Base-by-base conservation (phyloP, 495 filamentous ascomycete species). In the Neurospora tetrasperma region DNA sequence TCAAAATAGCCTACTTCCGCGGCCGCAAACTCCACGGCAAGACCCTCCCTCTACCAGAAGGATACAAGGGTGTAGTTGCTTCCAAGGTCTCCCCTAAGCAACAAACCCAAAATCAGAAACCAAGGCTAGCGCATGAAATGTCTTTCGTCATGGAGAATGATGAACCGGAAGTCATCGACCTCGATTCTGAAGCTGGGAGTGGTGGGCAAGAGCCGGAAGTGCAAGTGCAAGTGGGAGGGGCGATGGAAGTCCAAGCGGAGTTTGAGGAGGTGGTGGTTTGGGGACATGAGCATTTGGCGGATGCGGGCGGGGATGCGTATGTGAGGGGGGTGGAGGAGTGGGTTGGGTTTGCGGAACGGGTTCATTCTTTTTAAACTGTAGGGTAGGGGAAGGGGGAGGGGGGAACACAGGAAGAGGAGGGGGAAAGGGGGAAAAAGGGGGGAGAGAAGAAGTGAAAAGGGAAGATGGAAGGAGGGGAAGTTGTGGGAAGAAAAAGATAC, bases 231-330 rank as follows among this genome's bases (percentile, higher is more conserved):
- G 88, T 2, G 84, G 87, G 20, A 86, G 88, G 3, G 84, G 87
- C n/a, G 27, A 89, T 91, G 76, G 75, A 90, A 35, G 82, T 90
- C 2, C 87, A 92, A 75, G 87, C 89, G 59, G 83, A 85, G n/a
- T 98, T 98, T 79, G 88, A 94, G 16, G 86, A 92, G 27, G 78
- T 97, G 59, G 80, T 93, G 16, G 86, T 97, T 31, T 98, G 95
- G 95, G 91, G 87, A 0, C 96, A 98, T 82, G 91, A 91, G 75
- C 76, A 78, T 4, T 70, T 83, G 70, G 83, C 81, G 10, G 86
- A 88, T 54, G 81, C 79, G 5, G 79, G 69, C 8, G 80, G 77
- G 8, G 89, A 92, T 82, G 82, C 82, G 39, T 89, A 90, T 80
- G 80, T 89, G 16, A 83, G 85, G 77, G 87, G 88, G 0, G 83